Evolutionary conservation across 2,329 filamentous ascomycete genomes (phyloP).

Genomic region (Dendryphion nanum): DNA sequence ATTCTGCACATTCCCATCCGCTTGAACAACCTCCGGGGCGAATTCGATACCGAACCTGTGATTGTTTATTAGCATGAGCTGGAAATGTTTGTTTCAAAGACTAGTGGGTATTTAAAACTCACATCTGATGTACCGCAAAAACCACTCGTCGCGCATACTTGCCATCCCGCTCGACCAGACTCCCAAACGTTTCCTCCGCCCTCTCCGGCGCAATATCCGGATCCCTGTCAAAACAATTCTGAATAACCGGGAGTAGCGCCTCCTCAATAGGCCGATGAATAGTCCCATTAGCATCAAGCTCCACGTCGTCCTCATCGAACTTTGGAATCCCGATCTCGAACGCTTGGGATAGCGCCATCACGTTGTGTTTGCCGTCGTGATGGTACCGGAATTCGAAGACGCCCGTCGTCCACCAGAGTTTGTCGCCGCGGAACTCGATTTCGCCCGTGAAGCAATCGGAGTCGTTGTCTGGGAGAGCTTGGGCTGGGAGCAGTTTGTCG

Average conservation of each 20-base stretch:
- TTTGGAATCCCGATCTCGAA: slow-evolving; percentile 85
- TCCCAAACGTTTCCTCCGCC: slow-evolving; percentile 79
- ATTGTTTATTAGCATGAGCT: slow-evolving; percentile 10
- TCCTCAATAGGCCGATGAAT: slow-evolving; percentile 71
- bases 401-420: slow-evolving; percentile 95
- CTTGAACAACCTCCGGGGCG: slow-evolving; percentile 84
- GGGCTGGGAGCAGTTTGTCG: slow-evolving; percentile 58
- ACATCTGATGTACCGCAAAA: slow-evolving; percentile 94
- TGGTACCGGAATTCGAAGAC: slow-evolving; percentile 98
- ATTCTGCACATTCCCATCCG: slow-evolving; percentile 86
- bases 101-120: slow-evolving; percentile 21
- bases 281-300: slow-evolving; percentile 57
- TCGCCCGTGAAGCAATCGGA: slow-evolving; percentile 72
- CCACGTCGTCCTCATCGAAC: slow-evolving; percentile 72
- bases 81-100: not conserved
- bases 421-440: slow-evolving; percentile 85
- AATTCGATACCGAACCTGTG: slow-evolving; percentile 85
- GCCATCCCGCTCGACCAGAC: slow-evolving; percentile 77
- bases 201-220: slow-evolving; percentile 83
- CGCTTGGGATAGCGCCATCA: slow-evolving; percentile 89
- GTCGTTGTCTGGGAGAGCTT: slow-evolving; percentile 46
- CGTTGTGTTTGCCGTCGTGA: slow-evolving; percentile 86
- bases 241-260: slow-evolving; percentile 76
- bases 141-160: slow-evolving; percentile 90
- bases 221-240: slow-evolving; percentile 90